Base-by-base conservation (phyloP, 345 rosid genomes). In the Populus simonii region DNA sequence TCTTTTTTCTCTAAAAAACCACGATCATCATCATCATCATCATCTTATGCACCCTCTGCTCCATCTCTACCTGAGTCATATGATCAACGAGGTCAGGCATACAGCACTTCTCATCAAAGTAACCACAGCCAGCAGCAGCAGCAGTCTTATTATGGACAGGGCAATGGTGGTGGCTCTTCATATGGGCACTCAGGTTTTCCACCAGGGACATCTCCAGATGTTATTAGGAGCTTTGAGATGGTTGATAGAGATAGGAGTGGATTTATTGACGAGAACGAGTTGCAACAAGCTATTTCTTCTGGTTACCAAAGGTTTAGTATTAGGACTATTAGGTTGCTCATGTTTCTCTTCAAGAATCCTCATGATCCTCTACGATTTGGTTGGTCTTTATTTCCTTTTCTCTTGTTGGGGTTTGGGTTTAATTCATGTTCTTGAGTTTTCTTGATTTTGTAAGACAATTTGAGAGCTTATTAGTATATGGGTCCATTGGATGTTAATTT, bases 331-430 rank as follows among this genome's bases (percentile, higher is more conserved):
- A 81, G 89, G 70, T 79, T 91, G 82, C 90, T 89, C 63, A 77
- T 89, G 86, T 91, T 90, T 70, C 87, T 93, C 53, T 91, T 88
- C 88, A 91, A 83, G 87, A 86, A 74, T 76, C 92, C 92, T 12
- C 43, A 63, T 71, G 92, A 89, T 78, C 61, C 86, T 61, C 76
- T 83, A 1, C 79, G 88, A 53, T 82, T 86, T 33, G 94, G 96
- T 91, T 27, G 72, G 65, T 79, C 57, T 33, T 7, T 13, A 45
- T 76, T 5, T 53, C 18, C 31, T 23, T 67, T 27, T 61, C 17
- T 39, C 66, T 55, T 33, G 29, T 10, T 23, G 13, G 15, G 27
- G 6, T n/a, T 25, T 33, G 22, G 31, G 61, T 15, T 15, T 66
- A 1, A 5, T 27, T 57, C 10, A 16, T 71, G 7, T 10, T 45